Conservation (phyloP, 2,329 filamentous ascomycete species). For the Ophiocordyceps camponoti-saundersi region DNA sequence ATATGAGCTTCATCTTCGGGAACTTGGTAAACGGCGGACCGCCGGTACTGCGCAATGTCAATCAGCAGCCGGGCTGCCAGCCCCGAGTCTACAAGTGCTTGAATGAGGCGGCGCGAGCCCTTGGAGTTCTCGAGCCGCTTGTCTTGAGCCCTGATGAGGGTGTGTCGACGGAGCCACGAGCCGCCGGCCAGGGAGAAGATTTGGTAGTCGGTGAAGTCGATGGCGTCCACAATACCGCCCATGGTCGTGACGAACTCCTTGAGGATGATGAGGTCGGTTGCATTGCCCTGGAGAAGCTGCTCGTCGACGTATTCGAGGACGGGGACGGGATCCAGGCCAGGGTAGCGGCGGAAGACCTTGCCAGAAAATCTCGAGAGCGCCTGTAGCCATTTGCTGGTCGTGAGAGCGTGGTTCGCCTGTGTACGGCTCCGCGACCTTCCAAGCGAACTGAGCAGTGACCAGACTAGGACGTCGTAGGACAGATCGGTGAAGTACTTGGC, state of each 20-base stretch:
- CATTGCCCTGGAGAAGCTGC: slow-evolving; percentile 67
- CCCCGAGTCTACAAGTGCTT: slow-evolving; percentile 58
- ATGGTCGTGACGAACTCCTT: slow-evolving; percentile 83
- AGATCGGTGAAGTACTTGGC: slow-evolving; percentile 85
- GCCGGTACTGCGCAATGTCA: slow-evolving; percentile 76
- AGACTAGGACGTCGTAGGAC: slow-evolving; percentile 84
- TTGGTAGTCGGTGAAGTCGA: slow-evolving; percentile 78
- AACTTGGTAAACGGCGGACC: slow-evolving; percentile 65
- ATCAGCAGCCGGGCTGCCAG: slow-evolving; percentile 74
- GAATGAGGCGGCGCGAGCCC: slow-evolving; percentile 66
- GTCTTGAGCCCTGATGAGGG: slow-evolving; percentile 65
- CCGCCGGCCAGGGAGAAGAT: slow-evolving; percentile 80
- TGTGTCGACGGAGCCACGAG: slow-evolving; percentile 60
- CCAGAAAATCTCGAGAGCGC: slow-evolving; percentile 83
- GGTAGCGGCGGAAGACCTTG: slow-evolving; percentile 74
- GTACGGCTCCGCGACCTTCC: slow-evolving; percentile 46
- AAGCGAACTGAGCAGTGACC: slow-evolving; percentile 69
- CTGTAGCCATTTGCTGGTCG: slow-evolving; percentile 84
- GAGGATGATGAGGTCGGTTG: slow-evolving; percentile 79
- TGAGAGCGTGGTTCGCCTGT: slow-evolving; percentile 43
- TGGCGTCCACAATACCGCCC: slow-evolving; percentile 79
- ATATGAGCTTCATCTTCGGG: slow-evolving; percentile 61
- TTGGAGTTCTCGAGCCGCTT: slow-evolving; percentile 59
- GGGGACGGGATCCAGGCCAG: slow-evolving; percentile 66
- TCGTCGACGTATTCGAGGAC: slow-evolving; percentile 80